Percentiles rank a stretch among this genome's conserved stretches.
Evolutionary conservation across 2,329 filamentous ascomycete species (phyloP).

Genomic region (Aureobasidium sp.): DNA sequence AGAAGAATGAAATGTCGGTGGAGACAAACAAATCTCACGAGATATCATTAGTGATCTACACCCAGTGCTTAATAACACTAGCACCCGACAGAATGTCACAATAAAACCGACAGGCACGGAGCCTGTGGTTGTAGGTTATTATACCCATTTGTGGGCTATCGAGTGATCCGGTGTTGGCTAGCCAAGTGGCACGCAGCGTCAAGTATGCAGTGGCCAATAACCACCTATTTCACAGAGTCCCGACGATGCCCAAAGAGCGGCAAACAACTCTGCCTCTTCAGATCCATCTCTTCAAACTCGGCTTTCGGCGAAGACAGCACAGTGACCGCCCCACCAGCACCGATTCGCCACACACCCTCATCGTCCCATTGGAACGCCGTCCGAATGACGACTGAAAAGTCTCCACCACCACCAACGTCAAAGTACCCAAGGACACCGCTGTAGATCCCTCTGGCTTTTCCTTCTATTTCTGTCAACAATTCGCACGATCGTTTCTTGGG

Average conservation of each 20-base stretch:
- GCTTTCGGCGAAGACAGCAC: conserved; percentile 70
- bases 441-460: conserved; percentile 65
- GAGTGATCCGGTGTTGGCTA: neutral
- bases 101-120: neutral
- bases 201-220: neutral
- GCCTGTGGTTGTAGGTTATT: neutral
- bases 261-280: conserved; percentile 30
- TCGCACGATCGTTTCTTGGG: conserved; percentile 91
- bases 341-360: conserved; percentile 64
- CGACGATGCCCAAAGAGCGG: conserved; percentile 17
- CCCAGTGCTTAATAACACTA: too few species aligned
- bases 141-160: neutral
- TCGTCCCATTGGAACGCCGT: conserved; percentile 69
- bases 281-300: conserved; percentile 81
- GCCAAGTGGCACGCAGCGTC: neutral
- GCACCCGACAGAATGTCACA: neutral
- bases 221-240: neutral
- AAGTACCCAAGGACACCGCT: conserved; percentile 86
- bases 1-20: too few species aligned
- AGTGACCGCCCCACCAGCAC: conserved; percentile 86
- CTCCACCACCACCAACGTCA: conserved; percentile 74
- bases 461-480: conserved; percentile 65
- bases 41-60: too few species aligned
- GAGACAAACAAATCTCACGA: too few species aligned
- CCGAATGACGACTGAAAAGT: conserved; percentile 88